phyloP scores from a whole-genome alignment of 2,329 filamentous ascomycete species.

The Pseudogymnoascus sp. region DNA sequence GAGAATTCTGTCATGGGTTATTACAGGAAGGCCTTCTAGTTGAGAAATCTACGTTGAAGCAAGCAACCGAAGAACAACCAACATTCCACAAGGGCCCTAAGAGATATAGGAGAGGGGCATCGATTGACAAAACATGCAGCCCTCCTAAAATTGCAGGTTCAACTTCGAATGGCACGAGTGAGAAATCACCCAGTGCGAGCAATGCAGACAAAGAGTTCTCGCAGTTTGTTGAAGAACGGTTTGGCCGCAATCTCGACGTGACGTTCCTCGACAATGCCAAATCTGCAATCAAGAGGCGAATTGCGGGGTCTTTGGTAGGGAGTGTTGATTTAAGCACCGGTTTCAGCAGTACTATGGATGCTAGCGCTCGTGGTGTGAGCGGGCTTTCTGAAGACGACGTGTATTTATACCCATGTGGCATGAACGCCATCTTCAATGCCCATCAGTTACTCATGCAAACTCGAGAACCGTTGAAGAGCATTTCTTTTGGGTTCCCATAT shows the following conservation, averaged over 20 bases:
- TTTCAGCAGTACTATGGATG: constrained; percentile 41
- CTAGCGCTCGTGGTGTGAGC: constrained; percentile 48
- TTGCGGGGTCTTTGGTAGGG: constrained; percentile 74
- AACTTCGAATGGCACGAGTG: constrained; percentile 12
- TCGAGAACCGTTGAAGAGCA: constrained; percentile 61
- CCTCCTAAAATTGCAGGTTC: constrained; percentile 16
- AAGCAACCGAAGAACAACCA: constrained; percentile 19
- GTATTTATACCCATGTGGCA: constrained; percentile 80
- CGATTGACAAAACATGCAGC: constrained; percentile 37
- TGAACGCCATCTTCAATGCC: constrained; percentile 90
- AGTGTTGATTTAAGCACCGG: constrained; percentile 60
- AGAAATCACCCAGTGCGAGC: constrained; percentile 9
- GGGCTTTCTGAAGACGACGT: constrained; percentile 79
- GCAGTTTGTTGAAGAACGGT: constrained; percentile 86
- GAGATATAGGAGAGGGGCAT: constrained; percentile 64
- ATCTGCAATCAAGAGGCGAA: constrained; percentile 75
- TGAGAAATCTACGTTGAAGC: constrained; percentile 32
- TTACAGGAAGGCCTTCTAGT: constrained; percentile 63
- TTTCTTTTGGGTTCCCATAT: constrained; percentile 96
- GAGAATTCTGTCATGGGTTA: constrained; percentile 77
- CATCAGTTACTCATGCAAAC: constrained; percentile 66
- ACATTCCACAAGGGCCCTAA: constrained; percentile 58
- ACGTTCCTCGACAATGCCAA: constrained; percentile 75
- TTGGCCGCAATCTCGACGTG: constrained; percentile 81
- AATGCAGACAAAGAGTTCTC: constrained; percentile 53